Percentiles rank a stretch among this genome's conserved stretches.
Evolutionary conservation across 495 filamentous ascomycete genomes (phyloP).

Genomic region (Podospora fimiseda): DNA sequence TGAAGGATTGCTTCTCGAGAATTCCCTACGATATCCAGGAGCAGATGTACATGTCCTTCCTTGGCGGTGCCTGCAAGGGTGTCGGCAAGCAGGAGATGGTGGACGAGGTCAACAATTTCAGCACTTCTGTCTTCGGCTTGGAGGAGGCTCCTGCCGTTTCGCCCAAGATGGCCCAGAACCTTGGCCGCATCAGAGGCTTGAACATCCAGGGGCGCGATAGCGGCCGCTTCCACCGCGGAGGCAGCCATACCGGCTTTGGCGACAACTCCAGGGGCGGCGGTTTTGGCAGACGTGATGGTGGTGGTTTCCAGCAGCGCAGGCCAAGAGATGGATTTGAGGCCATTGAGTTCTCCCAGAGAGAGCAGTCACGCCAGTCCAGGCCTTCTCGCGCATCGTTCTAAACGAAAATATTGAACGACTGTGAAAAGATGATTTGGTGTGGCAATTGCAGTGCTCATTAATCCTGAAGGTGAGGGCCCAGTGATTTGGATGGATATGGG

Average conservation of each 20-base stretch:
- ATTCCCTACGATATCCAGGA: slow-evolving; percentile 27
- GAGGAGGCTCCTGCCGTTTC: slow-evolving; percentile 48
- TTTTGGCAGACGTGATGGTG: slow-evolving; percentile 6
- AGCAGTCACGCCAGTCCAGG: neutral
- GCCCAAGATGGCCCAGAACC: slow-evolving; percentile 33
- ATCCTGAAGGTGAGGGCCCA: too few relatives aligned
- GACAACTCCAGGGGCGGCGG: neutral
- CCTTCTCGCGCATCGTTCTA: neutral
- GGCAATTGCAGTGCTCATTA: too few relatives aligned
- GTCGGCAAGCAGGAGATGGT: slow-evolving; percentile 37
- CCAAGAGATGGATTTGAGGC: slow-evolving; percentile 2
- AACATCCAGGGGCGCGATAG: slow-evolving; percentile 31
- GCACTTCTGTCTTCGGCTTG: slow-evolving; percentile 56
- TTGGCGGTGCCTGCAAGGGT: slow-evolving; percentile 43
- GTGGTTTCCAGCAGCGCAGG: neutral
- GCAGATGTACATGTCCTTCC: slow-evolving; percentile 36
- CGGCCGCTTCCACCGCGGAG: slow-evolving; percentile 4
- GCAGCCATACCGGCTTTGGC: neutral
- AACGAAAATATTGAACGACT: neutral
- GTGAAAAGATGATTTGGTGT: neutral
- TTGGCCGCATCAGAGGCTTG: slow-evolving; percentile 38
- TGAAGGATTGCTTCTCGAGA: slow-evolving; percentile 29
- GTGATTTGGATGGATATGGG: too few relatives aligned
- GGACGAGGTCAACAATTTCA: slow-evolving; percentile 55
- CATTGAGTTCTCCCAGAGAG: slow-evolving; percentile 8